Conservation (phyloP, 352 stramenopile species). For the Phytophthora rubi region DNA sequence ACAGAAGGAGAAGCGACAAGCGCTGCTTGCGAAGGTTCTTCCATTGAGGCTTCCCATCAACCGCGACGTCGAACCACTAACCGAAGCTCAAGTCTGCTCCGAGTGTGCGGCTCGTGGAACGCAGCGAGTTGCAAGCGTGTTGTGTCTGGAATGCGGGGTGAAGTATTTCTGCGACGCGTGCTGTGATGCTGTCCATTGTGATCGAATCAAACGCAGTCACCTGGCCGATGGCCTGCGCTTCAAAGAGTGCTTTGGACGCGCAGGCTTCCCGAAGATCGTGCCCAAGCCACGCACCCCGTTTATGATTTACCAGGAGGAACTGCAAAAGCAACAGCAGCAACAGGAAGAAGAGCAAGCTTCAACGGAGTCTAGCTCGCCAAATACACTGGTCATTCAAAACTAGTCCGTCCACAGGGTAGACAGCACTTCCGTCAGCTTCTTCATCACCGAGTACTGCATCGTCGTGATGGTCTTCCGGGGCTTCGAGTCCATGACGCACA, state of each 20-base stretch:
- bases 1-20: conserved; percentile 35
- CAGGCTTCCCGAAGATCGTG: conserved; percentile 42
- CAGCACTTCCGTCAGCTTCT: conserved; percentile 47
- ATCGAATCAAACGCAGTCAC: conserved; percentile 34
- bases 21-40: conserved; percentile 46
- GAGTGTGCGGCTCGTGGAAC: conserved; percentile 26
- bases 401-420: conserved; percentile 16
- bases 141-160: conserved; percentile 46
- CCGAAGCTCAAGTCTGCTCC: conserved; percentile 14
- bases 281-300: conserved; percentile 24
- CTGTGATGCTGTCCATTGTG: conserved; percentile 52
- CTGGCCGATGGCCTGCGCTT: conserved; percentile 48
- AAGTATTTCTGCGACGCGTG: conserved; percentile 58
- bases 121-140: conserved; percentile 28
- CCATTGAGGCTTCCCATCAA: conserved; percentile 56
- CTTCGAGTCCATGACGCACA: conserved; percentile 55
- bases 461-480: conserved; percentile 59
- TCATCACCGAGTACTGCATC: conserved; percentile 66
- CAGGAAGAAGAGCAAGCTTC: conserved; percentile 10
- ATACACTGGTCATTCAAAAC: conserved; percentile 26
- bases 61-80: conserved; percentile 21
- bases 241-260: conserved; percentile 37
- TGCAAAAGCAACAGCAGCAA: conserved; percentile 12
- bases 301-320: conserved; percentile 39
- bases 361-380: conserved; percentile 5